Evolutionary conservation across 306 rosid genomes (phyloP).

Genomic region (Argentina anserina): DNA sequence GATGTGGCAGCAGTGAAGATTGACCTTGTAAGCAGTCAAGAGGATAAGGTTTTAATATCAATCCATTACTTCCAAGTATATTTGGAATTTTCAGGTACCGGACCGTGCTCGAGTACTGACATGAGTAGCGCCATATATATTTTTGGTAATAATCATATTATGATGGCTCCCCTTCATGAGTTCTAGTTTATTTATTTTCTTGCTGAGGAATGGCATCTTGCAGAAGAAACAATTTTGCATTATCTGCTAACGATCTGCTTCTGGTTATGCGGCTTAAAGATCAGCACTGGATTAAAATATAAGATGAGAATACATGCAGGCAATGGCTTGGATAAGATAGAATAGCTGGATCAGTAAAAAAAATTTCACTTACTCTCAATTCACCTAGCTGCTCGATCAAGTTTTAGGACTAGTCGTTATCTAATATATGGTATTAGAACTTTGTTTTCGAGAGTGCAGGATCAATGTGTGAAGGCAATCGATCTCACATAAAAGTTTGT

Average conservation of each 20-base stretch:
- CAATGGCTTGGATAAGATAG: constrained; percentile 9
- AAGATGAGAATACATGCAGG: constrained; percentile 16
- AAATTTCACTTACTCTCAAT: neutral
- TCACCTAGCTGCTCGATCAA: neutral
- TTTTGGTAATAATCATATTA: neutral
- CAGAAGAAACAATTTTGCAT: constrained; percentile 1
- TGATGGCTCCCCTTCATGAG: neutral
- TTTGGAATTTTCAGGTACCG: neutral
- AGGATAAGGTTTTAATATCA: constrained; percentile 14
- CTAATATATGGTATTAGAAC: neutral
- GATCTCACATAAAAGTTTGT: neutral
- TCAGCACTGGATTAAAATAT: neutral
- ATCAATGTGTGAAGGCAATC: neutral
- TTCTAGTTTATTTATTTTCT: neutral
- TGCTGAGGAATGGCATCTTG: neutral
- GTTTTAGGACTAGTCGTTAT: neutral
- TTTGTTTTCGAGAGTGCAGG: neutral
- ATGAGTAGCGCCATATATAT: neutral
- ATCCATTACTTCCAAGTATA: constrained; percentile 6
- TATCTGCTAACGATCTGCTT: constrained; percentile 9
- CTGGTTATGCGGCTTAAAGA: constrained; percentile 5
- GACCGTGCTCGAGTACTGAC: neutral
- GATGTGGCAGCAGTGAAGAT: neutral
- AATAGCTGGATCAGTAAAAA: neutral
- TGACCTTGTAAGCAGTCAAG: constrained; percentile 5